These are phyloP conservation scores for Penicillium simplicissimum DNA, from an alignment of 495 filamentous ascomycete genomes.

Conservation along the genomic window DNA sequence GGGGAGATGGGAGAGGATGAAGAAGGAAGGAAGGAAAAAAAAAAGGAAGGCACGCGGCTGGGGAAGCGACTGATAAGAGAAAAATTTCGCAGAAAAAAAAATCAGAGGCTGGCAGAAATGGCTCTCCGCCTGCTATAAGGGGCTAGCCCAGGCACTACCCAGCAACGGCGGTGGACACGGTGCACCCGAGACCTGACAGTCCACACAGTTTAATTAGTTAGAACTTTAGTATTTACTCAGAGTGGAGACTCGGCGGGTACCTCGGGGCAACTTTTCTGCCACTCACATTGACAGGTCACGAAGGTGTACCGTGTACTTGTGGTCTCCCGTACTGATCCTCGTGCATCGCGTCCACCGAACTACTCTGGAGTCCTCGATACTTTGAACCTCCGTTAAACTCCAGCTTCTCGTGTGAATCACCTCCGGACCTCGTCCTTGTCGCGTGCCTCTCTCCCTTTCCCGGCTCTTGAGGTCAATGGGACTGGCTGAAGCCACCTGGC, in stretches of 20 bases:
- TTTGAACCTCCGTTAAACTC: neutral
- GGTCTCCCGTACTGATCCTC: constrained; percentile 2
- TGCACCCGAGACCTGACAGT: no score
- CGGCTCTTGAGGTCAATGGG: constrained; percentile 31
- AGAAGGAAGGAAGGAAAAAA: neutral
- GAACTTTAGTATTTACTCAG: no score
- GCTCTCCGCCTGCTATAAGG: constrained; percentile 27
- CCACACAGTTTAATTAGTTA: no score
- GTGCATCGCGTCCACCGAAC: neutral
- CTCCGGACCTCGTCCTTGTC: neutral
- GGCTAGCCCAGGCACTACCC: constrained; percentile 23
- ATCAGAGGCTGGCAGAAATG: constrained; percentile 36
- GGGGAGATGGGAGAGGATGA: constrained; percentile 10
- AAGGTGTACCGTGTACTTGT: neutral
- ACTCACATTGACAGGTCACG: neutral
- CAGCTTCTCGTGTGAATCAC: neutral
- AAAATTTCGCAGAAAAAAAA: constrained; percentile 40
- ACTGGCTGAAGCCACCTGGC: constrained; percentile 14
- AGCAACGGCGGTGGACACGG: constrained; percentile 6
- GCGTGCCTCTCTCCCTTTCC: neutral
- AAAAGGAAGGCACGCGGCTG: constrained; percentile 17
- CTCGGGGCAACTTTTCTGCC: constrained; percentile 2
- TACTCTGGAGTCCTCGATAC: neutral
- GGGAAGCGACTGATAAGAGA: constrained; percentile 36
- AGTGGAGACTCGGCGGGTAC: constrained; percentile 19